Conservation (phyloP, 1,284 basidiomycete species). For the Leccinum pachyderme region DNA sequence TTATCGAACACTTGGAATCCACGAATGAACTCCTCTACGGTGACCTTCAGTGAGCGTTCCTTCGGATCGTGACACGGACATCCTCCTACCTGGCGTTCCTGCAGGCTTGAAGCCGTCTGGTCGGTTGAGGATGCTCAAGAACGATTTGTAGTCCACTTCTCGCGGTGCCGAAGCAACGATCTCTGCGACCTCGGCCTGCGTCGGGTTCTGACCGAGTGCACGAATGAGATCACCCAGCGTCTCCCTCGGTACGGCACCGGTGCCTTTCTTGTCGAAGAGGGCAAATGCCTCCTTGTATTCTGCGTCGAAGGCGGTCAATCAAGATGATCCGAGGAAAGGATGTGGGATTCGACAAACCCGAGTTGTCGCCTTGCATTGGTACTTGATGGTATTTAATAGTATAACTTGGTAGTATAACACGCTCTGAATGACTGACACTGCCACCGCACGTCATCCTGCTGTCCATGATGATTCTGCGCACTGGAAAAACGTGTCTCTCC, state of each 20-base stretch:
- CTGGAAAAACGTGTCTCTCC: neutral
- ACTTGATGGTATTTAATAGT: neutral
- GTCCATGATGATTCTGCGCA: neutral
- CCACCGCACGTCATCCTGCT: neutral
- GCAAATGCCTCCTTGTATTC: constrained; percentile 98
- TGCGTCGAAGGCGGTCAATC: constrained; percentile 32
- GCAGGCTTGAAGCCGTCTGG: constrained; percentile 43
- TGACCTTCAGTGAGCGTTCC: neutral
- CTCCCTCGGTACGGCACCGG: constrained; percentile 79
- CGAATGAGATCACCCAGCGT: constrained; percentile 94
- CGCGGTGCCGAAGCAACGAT: constrained; percentile 73
- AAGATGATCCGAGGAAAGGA: neutral
- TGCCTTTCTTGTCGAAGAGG: constrained; percentile 96
- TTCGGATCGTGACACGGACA: neutral
- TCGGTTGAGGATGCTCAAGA: constrained; percentile 90
- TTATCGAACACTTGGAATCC: constrained; percentile 99
- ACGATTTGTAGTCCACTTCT: constrained; percentile 67
- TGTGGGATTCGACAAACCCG: constrained; percentile 8
- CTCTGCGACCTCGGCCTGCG: constrained; percentile 90
- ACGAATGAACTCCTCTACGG: constrained; percentile 93
- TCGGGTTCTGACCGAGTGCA: constrained; percentile 96
- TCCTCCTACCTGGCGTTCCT: constrained; percentile 23
- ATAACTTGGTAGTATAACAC: neutral
- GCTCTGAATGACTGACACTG: neutral
- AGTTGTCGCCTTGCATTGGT: constrained; percentile 16